These are phyloP conservation scores for Viola odorata DNA, from an alignment of 345 rosid species.

Conservation along the genomic window DNA sequence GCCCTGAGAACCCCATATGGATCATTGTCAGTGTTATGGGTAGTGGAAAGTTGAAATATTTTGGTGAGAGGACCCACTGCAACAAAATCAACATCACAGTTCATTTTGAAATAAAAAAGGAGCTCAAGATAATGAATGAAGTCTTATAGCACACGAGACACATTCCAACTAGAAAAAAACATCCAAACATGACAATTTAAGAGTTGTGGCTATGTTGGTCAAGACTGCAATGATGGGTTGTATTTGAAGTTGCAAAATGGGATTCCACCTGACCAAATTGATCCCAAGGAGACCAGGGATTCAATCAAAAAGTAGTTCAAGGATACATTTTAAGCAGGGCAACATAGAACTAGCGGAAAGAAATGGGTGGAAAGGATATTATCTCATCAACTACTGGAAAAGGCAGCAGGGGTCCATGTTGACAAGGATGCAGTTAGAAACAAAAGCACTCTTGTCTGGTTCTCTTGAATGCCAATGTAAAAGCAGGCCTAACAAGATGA, in stretches of 20 bases:
- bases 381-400: neutral
- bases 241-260: too few species aligned
- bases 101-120: neutral
- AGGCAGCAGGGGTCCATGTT: neutral
- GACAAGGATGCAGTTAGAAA: neutral
- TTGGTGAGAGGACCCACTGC: conserved; percentile 98
- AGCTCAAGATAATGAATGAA: neutral
- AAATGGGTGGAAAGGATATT: neutral
- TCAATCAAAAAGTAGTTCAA: too few species aligned
- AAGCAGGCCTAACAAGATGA: too few species aligned
- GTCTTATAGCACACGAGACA: too few species aligned
- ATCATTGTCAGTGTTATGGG: conserved; percentile 94
- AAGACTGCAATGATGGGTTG: too few species aligned
- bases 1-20: conserved; percentile 89
- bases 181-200: neutral
- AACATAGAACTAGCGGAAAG: neutral
- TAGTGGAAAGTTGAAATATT: conserved; percentile 80
- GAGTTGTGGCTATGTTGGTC: neutral
- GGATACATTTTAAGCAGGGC: neutral
- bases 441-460: too few species aligned
- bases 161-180: neutral
- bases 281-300: neutral
- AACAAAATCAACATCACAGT: conserved; percentile 12
- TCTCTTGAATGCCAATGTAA: too few species aligned
- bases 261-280: neutral